A percentile compares a stretch with the other conserved stretches of the same genome.
Evolutionary conservation across 2,329 filamentous ascomycete species (phyloP).

Genomic region (Xylariomycetidae sp.): DNA sequence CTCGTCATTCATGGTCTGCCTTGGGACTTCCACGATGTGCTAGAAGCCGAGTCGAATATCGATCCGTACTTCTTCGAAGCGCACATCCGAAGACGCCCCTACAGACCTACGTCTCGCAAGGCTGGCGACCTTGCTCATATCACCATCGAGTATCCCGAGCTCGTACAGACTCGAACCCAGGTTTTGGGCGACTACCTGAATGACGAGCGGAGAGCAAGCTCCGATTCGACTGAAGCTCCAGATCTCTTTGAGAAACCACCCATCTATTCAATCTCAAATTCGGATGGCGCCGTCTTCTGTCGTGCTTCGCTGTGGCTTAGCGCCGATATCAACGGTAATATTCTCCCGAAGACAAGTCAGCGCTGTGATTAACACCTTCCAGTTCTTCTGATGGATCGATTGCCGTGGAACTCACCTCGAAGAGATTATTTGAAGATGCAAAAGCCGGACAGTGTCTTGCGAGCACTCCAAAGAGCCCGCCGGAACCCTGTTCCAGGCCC

Average conservation of each 20-base stretch:
- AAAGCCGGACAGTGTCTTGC: too few relatives aligned
- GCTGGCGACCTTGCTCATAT: constrained; percentile 6
- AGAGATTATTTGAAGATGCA: too few relatives aligned
- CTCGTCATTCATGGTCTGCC: constrained; percentile 22
- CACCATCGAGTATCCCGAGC: constrained; percentile 27
- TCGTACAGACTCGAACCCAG: constrained; percentile 11
- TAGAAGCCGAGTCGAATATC: constrained; percentile 16
- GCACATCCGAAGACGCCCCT: constrained; percentile 20
- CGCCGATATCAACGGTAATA: too few relatives aligned
- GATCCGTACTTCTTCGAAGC: constrained; percentile 27
- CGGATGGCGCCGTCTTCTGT: constrained; percentile 22
- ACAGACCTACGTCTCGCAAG: constrained; percentile 14
- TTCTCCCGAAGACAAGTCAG: too few relatives aligned
- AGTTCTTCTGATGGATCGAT: constrained; percentile 29
- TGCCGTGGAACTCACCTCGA: too few relatives aligned
- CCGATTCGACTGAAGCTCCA: not conserved
- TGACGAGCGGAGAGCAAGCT: too few relatives aligned
- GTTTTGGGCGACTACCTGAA: not conserved
- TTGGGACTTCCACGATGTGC: constrained; percentile 13
- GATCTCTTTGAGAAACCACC: constrained; percentile 10
- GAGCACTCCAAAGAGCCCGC: too few relatives aligned
- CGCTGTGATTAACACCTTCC: too few relatives aligned
- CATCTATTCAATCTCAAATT: constrained; percentile 1
- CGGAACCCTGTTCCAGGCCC: too few relatives aligned
- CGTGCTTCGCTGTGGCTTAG: constrained; percentile 29